Evolutionary conservation across 768 basidiomycete genomes (phyloP).

Genomic region (Dacryopinax primogenitus): DNA sequence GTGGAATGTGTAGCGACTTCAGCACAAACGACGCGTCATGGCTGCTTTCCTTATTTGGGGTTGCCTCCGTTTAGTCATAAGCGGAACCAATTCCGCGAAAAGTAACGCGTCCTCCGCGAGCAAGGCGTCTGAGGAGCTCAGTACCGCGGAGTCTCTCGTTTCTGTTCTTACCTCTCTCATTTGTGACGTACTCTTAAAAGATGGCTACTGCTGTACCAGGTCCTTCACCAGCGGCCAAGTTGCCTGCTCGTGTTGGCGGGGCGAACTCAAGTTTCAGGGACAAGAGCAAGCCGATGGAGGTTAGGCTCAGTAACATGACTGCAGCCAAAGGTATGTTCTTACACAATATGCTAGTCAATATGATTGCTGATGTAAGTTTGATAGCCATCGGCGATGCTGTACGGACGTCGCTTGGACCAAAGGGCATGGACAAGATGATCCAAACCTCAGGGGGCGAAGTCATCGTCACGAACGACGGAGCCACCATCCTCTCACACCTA

Average conservation of each 20-base stretch:
- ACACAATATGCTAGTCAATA: slow-evolving; percentile 16
- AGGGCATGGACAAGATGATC: slow-evolving; percentile 99
- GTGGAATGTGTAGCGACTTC: not conserved
- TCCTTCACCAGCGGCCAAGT: not conserved
- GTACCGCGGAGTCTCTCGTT: not conserved
- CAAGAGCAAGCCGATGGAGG: slow-evolving; percentile 98
- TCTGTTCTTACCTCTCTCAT: not conserved
- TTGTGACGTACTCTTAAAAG: not conserved
- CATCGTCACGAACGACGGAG: slow-evolving; percentile 96
- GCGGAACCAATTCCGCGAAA: slow-evolving; percentile 3
- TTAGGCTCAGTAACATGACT: slow-evolving; percentile 92
- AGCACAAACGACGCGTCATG: not conserved
- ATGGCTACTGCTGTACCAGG: slow-evolving; percentile 14
- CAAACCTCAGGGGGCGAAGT: slow-evolving; percentile 94
- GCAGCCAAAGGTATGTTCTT: slow-evolving; percentile 95
- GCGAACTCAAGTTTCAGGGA: slow-evolving; percentile 75
- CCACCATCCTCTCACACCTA: slow-evolving; percentile 90
- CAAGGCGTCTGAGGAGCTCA: not conserved
- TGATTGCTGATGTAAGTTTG: slow-evolving; percentile 14
- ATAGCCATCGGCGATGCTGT: slow-evolving; percentile 95
- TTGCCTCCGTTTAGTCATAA: not conserved
- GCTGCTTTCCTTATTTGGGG: not conserved
- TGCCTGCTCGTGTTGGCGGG: slow-evolving; percentile 24
- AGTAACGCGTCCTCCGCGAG: not conserved
- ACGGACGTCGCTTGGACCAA: slow-evolving; percentile 86